A percentile compares a stretch with the other conserved stretches of the same genome.
These are phyloP conservation scores for Lipomyces yarrowii DNA, from an alignment of 1,139 yeast genomes.

Conservation along the genomic window DNA sequence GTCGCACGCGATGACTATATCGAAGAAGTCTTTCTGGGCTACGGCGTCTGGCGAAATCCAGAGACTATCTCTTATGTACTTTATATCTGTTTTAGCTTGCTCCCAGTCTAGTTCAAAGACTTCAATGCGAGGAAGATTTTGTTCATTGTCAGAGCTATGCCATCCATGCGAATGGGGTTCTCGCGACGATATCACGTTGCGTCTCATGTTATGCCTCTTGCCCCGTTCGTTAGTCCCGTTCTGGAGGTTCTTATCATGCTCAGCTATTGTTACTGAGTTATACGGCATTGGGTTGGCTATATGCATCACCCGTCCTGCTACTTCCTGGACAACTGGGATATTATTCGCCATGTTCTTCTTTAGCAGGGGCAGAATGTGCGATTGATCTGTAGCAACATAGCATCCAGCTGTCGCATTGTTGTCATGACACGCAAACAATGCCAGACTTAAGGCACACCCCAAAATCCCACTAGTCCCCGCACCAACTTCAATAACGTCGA, in stretches of 20 bases:
- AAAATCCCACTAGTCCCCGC: conserved; percentile 65
- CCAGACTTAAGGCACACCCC: conserved; percentile 43
- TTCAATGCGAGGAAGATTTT: conserved; percentile 40
- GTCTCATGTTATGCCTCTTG: background rate
- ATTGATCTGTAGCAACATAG: conserved; percentile 67
- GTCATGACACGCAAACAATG: conserved; percentile 6
- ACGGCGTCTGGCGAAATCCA: conserved; percentile 37
- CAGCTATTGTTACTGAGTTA: background rate
- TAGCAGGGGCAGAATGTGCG: conserved; percentile 56
- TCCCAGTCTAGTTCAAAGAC: conserved; percentile 72
- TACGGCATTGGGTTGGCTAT: background rate
- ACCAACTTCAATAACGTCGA: conserved; percentile 59
- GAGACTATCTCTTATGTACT: conserved; percentile 6
- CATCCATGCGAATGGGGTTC: background rate
- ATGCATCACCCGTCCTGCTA: conserved; percentile 2
- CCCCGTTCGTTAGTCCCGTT: too few relatives aligned
- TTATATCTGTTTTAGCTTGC: conserved; percentile 39
- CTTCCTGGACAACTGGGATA: conserved; percentile 13
- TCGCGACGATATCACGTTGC: background rate
- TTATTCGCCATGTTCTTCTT: conserved; percentile 52
- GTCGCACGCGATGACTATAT: conserved; percentile 63
- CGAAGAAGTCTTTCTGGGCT: conserved; percentile 44
- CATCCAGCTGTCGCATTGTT: conserved; percentile 34
- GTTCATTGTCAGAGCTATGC: background rate
- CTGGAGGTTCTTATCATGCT: background rate